Evolutionary conservation across 2,329 filamentous ascomycete genomes (phyloP), one percentile per base, ranked within the genome.

Genomic region (Penicillium brevicompactum): DNA sequence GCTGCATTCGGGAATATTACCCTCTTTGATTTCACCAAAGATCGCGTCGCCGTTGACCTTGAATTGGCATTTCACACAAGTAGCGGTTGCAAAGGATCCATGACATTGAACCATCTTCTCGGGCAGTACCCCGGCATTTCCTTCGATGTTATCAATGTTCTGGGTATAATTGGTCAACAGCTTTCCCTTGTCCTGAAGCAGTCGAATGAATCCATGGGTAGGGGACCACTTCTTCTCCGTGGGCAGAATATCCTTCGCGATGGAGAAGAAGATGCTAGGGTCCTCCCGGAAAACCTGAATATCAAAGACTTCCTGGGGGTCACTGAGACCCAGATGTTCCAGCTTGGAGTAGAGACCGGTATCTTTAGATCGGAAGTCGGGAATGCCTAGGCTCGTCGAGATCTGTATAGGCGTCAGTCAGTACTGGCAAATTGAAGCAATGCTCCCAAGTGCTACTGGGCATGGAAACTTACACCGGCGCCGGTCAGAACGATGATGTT

Each of bases 121-220:
- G 1, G 85, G 82, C 21, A 80, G 76, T 57, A 99, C 90, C 21
- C 94, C 94, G 0, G 93, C 93, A 67, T 90, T 87, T 58, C 87
- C 84, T 74, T 99, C 93, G 49, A 97, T 86, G 66, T 97, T 97
- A 79, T 99, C 94, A 68, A 99, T 97, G 74, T 99, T 99, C 72
- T 99, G 94, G 0, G 94, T 96, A 78, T 97, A 99, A 76, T 97
- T 97, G 41, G 92, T 97, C 56, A 97, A 84, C 6, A 99, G 84
- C 74, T 96, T 96, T 62, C 85, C 87, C 73, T 92, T 89, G 64
- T 93, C 84, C 74, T 99, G 90, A 34, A 99, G 83, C 65, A 97
- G 82, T 32, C 87, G 86, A 68, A 99, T 95, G 77, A 99, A 99
- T 50, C 89, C 87, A 79, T 99, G 94, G 0, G 94, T 97, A 0